Evolutionary conservation across 225 moss, liverwort and hornwort genomes (phyloP).

Genomic region (Bryum argenteum): DNA sequence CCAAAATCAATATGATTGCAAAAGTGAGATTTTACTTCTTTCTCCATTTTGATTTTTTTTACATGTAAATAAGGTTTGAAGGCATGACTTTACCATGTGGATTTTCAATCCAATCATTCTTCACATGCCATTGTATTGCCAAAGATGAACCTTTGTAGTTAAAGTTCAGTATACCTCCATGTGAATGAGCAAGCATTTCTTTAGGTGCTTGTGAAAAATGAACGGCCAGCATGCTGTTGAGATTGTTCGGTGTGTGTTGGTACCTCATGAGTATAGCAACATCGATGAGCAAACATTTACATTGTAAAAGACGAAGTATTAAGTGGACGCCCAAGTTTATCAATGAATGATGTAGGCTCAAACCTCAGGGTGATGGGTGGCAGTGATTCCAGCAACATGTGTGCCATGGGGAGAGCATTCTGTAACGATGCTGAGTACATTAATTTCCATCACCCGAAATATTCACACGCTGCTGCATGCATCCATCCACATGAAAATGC

Average conservation of each 20-base stretch:
- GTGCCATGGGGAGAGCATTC: constrained; percentile 98
- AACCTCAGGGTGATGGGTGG: constrained; percentile 93
- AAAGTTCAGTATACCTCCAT: no score
- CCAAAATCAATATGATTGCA: no score
- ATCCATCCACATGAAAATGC: constrained; percentile 89
- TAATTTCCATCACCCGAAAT: constrained; percentile 88
- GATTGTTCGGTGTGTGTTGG: background rate
- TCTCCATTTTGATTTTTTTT: no score
- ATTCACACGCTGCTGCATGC: constrained; percentile 91
- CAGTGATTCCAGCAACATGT: constrained; percentile 96
- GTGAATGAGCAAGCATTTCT: no score
- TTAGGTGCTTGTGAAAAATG: no score
- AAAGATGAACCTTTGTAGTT: no score
- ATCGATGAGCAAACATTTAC: background rate
- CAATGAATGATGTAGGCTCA: background rate
- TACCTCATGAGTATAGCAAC: constrained; percentile 18
- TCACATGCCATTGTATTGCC: no score
- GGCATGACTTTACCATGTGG: no score
- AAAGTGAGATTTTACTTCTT: no score
- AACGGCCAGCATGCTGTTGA: constrained; percentile 9
- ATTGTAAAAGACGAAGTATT: background rate
- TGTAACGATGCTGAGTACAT: constrained; percentile 92
- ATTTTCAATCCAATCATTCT: no score
- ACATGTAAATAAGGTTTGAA: no score
- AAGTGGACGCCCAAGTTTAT: constrained; percentile 2